Evolutionary conservation across 2,329 filamentous ascomycete species (phyloP).

Genomic region (Arthrobotrys pseudoclavata): DNA sequence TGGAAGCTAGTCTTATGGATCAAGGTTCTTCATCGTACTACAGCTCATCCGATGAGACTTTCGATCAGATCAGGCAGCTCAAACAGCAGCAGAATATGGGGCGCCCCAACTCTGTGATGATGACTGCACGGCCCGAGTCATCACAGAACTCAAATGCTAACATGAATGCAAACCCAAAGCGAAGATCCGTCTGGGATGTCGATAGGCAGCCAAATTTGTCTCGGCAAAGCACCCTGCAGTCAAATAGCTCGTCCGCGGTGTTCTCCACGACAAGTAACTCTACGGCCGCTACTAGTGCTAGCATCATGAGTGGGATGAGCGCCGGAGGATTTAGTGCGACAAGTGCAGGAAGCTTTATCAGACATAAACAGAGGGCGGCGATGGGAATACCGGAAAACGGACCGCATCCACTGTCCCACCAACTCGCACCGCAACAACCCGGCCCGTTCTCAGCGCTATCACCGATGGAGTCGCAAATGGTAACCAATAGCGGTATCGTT

Average conservation of each 20-base stretch:
- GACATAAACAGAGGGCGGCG: conserved; percentile 76
- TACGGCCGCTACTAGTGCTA: conserved; percentile 81
- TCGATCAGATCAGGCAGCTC: conserved; percentile 49
- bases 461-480: conserved; percentile 64
- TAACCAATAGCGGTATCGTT: conserved; percentile 65
- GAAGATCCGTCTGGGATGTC: conserved; percentile 56
- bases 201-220: conserved; percentile 54
- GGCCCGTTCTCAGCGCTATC: conserved; percentile 54
- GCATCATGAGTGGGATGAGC: conserved; percentile 92
- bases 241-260: conserved; percentile 53
- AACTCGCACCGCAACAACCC: conserved; percentile 32
- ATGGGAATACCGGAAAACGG: conserved; percentile 72
- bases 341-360: conserved; percentile 91
- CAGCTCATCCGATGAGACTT: conserved; percentile 50
- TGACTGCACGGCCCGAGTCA: conserved; percentile 34
- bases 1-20: conserved; percentile 49
- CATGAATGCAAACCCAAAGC: conserved; percentile 33
- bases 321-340: conserved; percentile 93
- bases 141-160: conserved; percentile 33
- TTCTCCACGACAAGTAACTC: conserved; percentile 73
- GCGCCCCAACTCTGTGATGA: conserved; percentile 44
- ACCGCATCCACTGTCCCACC: conserved; percentile 47
- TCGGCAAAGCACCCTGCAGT: conserved; percentile 57
- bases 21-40: conserved; percentile 40
- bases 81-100: conserved; percentile 50